These are phyloP conservation scores for Thraustochytrium aureum DNA, from an alignment of 352 stramenopile species.

Conservation along the genomic window DNA sequence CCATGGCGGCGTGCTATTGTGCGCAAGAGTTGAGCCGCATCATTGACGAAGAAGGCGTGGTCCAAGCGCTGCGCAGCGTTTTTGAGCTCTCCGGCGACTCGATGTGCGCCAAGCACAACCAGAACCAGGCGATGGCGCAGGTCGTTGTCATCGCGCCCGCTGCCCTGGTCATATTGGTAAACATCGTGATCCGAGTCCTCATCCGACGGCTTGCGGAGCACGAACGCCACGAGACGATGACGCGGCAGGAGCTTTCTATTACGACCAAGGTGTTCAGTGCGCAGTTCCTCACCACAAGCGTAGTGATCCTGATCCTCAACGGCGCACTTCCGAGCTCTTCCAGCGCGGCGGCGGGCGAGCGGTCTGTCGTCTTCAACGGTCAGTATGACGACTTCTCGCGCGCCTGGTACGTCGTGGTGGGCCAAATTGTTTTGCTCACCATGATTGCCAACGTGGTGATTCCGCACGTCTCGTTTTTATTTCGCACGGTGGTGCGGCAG, in stretches of 20 bases:
- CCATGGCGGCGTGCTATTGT: constrained; percentile 72
- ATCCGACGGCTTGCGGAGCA: constrained; percentile 69
- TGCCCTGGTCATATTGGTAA: background rate
- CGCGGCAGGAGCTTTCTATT: constrained; percentile 69
- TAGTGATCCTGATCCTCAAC: constrained; percentile 76
- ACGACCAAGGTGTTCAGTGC: constrained; percentile 73
- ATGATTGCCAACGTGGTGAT: constrained; percentile 78
- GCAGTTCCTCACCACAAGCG: constrained; percentile 75
- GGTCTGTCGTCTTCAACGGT: too few species aligned
- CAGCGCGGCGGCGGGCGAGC: too few species aligned
- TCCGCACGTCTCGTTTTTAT: too few species aligned
- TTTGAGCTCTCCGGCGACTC: too few species aligned
- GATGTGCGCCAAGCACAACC: background rate
- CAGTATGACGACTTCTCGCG: constrained; percentile 76
- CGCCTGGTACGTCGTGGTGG: constrained; percentile 78
- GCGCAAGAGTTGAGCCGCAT: constrained; percentile 63
- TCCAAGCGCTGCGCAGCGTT: constrained; percentile 60
- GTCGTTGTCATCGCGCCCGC: background rate
- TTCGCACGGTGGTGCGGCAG: constrained; percentile 67
- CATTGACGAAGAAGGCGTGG: constrained; percentile 63
- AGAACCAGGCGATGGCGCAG: background rate
- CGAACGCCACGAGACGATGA: constrained; percentile 74
- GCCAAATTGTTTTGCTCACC: constrained; percentile 75
- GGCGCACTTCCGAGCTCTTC: constrained; percentile 63
- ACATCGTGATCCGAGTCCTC: constrained; percentile 70